Base-by-base conservation (phyloP, 2,329 filamentous ascomycete genomes). In the Calonectria honghensis region DNA sequence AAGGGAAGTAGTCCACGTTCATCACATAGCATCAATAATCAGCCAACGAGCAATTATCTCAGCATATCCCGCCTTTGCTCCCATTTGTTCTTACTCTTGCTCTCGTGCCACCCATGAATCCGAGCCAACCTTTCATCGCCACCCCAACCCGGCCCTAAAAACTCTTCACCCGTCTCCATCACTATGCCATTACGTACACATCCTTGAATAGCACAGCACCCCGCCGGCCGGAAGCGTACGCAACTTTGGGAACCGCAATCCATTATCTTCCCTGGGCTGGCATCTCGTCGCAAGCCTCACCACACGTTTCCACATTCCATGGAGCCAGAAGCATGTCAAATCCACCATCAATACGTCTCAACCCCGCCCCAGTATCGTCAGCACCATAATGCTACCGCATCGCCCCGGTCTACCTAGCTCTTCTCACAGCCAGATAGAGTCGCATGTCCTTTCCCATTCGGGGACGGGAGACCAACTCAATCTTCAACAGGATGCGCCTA, bases 11-110 rank as follows among this genome's bases (percentile, higher is more conserved):
- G n/a, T 45, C 27, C 51, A 48, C 59, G 67, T 24, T 37, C 64
- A 72, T 68, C 63, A 35, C 61, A 50, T 31, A 24, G 31, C 16
- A 65, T 64, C 45, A 64, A 54, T 29, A 41, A 48, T 61, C 57
- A 61, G 37, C 27, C 3, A 61, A 29, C 29, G 4, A n/a, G 11
- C 35, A 41, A 29, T 39, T 41, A 41, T 63, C 35, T 24, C 14
- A 63, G 13, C 37, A 41, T 18, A 63, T 63, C 57, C 35, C 57
- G 29, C 24, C n/a, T 16, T 63, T 29, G 4, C 14, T 41, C 52
- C 45, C 45, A 48, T n/a, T 48, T 20, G 18, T 31, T 57, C 31
- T 32, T 20, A 1, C 29, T 57, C 24, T 37, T 41, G n/a, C 35
- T 41, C 57, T 41, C 57, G 24, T 41, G 57, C 57, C n/a, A 41